Base-by-base conservation (phyloP, 306 rosid species). In the Gynostemma pentaphyllum region DNA sequence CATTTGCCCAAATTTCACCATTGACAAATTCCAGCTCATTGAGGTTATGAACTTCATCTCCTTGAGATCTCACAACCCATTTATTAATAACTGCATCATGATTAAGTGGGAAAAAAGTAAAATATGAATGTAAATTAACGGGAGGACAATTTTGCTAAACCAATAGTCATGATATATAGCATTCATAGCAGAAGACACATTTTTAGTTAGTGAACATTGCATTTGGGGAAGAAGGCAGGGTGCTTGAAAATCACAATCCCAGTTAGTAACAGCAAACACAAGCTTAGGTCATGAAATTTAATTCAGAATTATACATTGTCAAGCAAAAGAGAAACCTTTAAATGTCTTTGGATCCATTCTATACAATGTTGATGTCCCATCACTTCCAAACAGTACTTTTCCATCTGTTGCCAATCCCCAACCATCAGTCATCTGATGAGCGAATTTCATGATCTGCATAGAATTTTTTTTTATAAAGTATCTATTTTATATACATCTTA, bases 331-430 rank as follows among this genome's bases (percentile, higher is more conserved):
- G 51, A 36, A 52, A 91, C 98, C 89, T 88, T 71, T 76, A 50
- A 83, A 73, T 41, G 90, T 82, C 57, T 62, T 68, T 45, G 92
- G 94, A 76, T 92, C 80, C 51, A 92, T 63, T 72, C 75, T 68
- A 75, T 92, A 88, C 73, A 92, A 71, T 53, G 84, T 65, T 73
- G 96, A 86, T 24, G 87, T 74, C 55, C 98, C 98, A 67, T 88
- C 98, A 76, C 87, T 92, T 76, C 98, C 98, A 78, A 77, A 92
- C 75, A 91, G 68, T 74, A 79, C 69, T 62, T 86, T 70, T 69
- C 92, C 98, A 70, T 92, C 98, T 46, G 94, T 83, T 74, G 98
- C 90, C 65, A 92, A 71, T 68, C 98, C 98, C 98, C 98, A 92
- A 55, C 98, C 98, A 80, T 92, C 98, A 30, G 66, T 45, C 96